Conservation (phyloP, 164 flowering plant genomes). For the Chimonanthus salicifolius region DNA sequence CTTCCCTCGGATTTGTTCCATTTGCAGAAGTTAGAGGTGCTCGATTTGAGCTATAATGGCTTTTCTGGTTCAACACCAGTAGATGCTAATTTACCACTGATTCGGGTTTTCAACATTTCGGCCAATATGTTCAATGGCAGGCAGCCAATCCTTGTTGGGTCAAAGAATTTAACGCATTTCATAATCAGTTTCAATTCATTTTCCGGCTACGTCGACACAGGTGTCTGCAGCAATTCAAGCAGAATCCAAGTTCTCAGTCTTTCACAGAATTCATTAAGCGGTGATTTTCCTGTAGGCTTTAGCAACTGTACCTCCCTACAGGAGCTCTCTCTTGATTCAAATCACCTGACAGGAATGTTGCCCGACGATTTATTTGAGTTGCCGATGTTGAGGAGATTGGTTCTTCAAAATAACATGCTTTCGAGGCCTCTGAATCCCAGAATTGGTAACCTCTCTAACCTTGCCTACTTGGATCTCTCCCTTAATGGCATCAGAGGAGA, state of each 20-base stretch:
- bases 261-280: constrained; percentile 50
- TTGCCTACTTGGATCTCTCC: constrained; percentile 33
- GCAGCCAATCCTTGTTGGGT: constrained; percentile 26
- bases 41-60: constrained; percentile 67
- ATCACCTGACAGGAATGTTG: constrained; percentile 49
- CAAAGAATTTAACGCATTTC: constrained; percentile 36
- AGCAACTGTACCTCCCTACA: constrained; percentile 50
- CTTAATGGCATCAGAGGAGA: constrained; percentile 47
- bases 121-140: constrained; percentile 51
- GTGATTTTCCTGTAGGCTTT: constrained; percentile 36
- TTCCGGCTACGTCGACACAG: constrained; percentile 32
- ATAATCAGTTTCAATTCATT: constrained; percentile 58
- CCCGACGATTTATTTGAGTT: constrained; percentile 48
- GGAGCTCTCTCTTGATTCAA: constrained; percentile 41
- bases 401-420: constrained; percentile 46
- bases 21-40: constrained; percentile 45
- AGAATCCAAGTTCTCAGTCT: constrained; percentile 47
- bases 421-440: constrained; percentile 51
- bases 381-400: constrained; percentile 44
- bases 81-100: constrained; percentile 30
- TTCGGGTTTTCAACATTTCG: constrained; percentile 50
- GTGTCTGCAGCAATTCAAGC: constrained; percentile 37
- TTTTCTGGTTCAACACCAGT: constrained; percentile 38
- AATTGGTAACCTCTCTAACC: constrained; percentile 59
- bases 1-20: constrained; percentile 49